Evolutionary conservation across 169 alveolate species (phyloP), one percentile per base, ranked within the genome.

Genomic region (Babesia sp.): DNA sequence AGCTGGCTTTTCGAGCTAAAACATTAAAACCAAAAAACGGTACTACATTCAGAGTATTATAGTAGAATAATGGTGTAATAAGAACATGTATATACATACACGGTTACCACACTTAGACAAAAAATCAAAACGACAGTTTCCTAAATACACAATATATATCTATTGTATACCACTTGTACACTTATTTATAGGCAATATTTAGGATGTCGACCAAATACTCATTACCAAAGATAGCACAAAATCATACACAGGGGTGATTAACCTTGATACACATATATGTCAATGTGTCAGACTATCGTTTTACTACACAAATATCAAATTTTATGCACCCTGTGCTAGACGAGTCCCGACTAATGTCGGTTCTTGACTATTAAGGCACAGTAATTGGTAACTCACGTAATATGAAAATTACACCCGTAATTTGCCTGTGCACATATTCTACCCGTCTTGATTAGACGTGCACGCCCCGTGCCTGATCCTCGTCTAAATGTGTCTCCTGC

Each of bases 21-120:
- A 60, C 42, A 60, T 60, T 60, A 60, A 60, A 60, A 39, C 5
- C 56, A 60, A 60, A 59, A 39, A 42, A n/a, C n/a, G 26, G 42
- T 7, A 41, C 71, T 60, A 41, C 71, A 57, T 57, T 57, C 42
- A 56, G 50, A 22, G 48, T 9, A 57, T 44, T 60, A 42, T 39
- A 37, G 9, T 39, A 44, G n/a, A 24, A n/a, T n/a, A n/a, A n/a
- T n/a, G n/a, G n/a, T n/a, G n/a, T n/a, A n/a, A n/a, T n/a, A n/a
- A n/a, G n/a, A n/a, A n/a, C n/a, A n/a, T n/a, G n/a, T n/a, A n/a
- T n/a, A n/a, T n/a, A n/a, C n/a, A n/a, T n/a, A n/a, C n/a, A n/a
- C n/a, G n/a, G n/a, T n/a, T n/a, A n/a, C n/a, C n/a, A n/a, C n/a
- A n/a, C n/a, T n/a, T n/a, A n/a, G n/a, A n/a, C n/a, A n/a, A n/a